phyloP scores from a whole-genome alignment of 2,329 filamentous ascomycete species.

The Boeremia exigua region DNA sequence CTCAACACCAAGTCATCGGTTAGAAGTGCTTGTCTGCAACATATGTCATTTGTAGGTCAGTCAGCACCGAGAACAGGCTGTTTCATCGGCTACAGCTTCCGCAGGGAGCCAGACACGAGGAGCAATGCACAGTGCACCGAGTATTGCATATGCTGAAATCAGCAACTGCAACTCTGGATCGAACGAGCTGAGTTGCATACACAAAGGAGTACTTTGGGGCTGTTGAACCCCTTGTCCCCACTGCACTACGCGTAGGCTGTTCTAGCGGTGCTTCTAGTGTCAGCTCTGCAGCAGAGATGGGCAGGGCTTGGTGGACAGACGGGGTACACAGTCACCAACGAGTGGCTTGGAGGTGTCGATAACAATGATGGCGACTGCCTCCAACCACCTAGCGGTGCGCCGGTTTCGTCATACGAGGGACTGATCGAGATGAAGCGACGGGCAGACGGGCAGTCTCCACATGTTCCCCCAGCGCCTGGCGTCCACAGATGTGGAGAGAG shows the following conservation, averaged over 20 bases:
- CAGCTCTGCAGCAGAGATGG: constrained; percentile 3
- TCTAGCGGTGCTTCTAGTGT: constrained; percentile 10
- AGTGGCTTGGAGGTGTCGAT: constrained; percentile 1
- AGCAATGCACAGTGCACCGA: neutral
- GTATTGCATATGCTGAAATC: neutral
- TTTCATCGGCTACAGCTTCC: neutral
- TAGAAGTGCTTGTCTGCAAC: constrained; percentile 6
- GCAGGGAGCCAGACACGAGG: constrained; percentile 5
- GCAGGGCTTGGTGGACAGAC: neutral
- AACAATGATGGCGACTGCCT: constrained; percentile 1
- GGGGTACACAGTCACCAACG: neutral
- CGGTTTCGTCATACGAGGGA: constrained; percentile 10
- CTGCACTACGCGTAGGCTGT: constrained; percentile 4
- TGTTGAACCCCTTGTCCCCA: constrained; percentile 18
- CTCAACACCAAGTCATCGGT: constrained; percentile 14
- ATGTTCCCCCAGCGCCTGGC: constrained; percentile 18
- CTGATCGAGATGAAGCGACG: constrained; percentile 3
- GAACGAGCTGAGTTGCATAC: constrained; percentile 2
- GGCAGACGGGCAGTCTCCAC: constrained; percentile 10
- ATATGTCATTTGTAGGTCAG: constrained; percentile 1
- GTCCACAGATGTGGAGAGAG: constrained; percentile 5
- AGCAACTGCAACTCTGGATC: constrained; percentile 2
- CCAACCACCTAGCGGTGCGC: neutral
- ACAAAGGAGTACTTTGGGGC: neutral
- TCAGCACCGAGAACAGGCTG: constrained; percentile 5